Percentiles rank a stretch among this genome's conserved stretches.
Evolutionary conservation across 352 stramenopile genomes (phyloP).

Genomic region (Peronospora belbahrii): DNA sequence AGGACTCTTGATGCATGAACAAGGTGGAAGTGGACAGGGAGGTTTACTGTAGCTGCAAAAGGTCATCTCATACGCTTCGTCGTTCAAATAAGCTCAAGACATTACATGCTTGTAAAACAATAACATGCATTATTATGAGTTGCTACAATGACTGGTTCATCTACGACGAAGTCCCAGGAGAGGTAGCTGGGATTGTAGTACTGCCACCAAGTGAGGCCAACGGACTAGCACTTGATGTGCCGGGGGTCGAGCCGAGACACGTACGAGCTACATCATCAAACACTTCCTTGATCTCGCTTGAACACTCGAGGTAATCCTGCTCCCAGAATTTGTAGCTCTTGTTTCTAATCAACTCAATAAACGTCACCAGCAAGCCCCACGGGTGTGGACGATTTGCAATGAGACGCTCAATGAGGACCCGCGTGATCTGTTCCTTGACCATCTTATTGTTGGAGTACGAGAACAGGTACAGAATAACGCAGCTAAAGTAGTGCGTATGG

Average conservation of each 20-base stretch:
- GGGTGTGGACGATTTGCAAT: slow-evolving; percentile 98
- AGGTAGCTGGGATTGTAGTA: slow-evolving; percentile 9
- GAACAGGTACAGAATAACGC: slow-evolving; percentile 98
- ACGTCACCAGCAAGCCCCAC: slow-evolving; percentile 97
- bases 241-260: slow-evolving; percentile 73
- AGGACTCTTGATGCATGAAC: too few relatives aligned
- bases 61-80: too few relatives aligned
- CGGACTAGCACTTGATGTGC: slow-evolving; percentile 23
- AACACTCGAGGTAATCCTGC: slow-evolving; percentile 97
- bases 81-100: neutral
- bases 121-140: too few relatives aligned
- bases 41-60: too few relatives aligned
- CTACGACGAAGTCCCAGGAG: slow-evolving; percentile 16
- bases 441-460: slow-evolving; percentile 94
- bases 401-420: slow-evolving; percentile 97
- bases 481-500: slow-evolving; percentile 99
- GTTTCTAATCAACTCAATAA: slow-evolving; percentile 99
- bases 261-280: slow-evolving; percentile 97
- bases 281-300: slow-evolving; percentile 97
- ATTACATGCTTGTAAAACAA: too few relatives aligned
- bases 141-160: neutral
- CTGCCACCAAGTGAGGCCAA: slow-evolving; percentile 24
- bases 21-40: too few relatives aligned
- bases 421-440: slow-evolving; percentile 97
- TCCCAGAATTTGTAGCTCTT: slow-evolving; percentile 99